Conservation (phyloP, 2,329 filamentous ascomycete species). For the Fusarium sp. region DNA sequence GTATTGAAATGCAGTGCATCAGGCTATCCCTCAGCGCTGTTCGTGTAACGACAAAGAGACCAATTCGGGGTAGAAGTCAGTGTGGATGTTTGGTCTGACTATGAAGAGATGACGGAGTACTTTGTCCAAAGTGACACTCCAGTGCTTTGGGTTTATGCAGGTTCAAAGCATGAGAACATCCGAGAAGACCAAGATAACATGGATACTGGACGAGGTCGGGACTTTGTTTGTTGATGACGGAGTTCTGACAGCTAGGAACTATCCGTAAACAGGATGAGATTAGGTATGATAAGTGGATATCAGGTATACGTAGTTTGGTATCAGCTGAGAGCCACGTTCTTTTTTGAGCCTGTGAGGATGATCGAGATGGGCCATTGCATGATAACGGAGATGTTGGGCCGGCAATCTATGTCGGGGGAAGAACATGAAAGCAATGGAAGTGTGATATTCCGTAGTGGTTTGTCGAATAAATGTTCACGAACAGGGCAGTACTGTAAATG, state of each 20-base stretch:
- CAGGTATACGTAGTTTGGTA: constrained; percentile 22
- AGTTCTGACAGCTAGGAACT: not conserved
- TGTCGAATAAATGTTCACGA: constrained; percentile 7
- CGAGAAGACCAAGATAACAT: constrained; percentile 21
- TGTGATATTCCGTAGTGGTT: not conserved
- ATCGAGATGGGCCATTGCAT: constrained; percentile 36
- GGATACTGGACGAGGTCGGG: constrained; percentile 22
- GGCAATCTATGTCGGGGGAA: constrained; percentile 4
- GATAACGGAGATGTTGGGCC: constrained; percentile 19
- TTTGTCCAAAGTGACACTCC: constrained; percentile 29
- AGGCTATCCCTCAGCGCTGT: constrained; percentile 20
- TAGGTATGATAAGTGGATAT: constrained; percentile 21
- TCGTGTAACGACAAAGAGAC: constrained; percentile 26
- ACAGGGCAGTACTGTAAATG: not conserved
- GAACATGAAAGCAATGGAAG: not conserved
- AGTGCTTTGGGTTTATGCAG: constrained; percentile 31
- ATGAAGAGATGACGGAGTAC: constrained; percentile 33
- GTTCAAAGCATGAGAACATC: constrained; percentile 29
- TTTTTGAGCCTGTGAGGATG: constrained; percentile 36
- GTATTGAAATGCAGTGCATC: constrained; percentile 21
- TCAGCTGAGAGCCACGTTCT: constrained; percentile 29
- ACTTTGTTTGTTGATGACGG: constrained; percentile 22
- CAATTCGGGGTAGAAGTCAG: constrained; percentile 31
- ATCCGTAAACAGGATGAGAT: not conserved
- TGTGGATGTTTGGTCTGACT: constrained; percentile 29